Evolutionary conservation across 192 early-diverging fungal genomes (phyloP), one percentile per base, ranked within the genome.

Genomic region (Podila epicladia): DNA sequence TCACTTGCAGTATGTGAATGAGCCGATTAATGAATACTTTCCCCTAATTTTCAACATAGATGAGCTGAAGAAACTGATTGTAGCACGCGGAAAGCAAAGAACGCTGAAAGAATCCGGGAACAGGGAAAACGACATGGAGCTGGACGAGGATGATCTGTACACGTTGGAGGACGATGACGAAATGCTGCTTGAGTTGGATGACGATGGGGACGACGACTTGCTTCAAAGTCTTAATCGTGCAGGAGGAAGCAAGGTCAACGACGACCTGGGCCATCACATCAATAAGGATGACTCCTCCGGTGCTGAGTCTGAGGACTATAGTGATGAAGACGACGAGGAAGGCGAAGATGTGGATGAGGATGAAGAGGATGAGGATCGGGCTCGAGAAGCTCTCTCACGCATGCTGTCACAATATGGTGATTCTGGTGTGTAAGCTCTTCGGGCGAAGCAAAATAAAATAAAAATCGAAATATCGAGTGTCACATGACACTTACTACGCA

Each of bases 51-150:
- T 31, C 20, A 26, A 8, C 15, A 37, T 57, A 73, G 64, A 57
- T 29, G 72, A 58, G 35, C 49, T 66, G 28, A 73, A 66, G 64
- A 49, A 61, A n/a, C 38, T 73, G 26, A 64, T 73, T 66, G 20
- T 59, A 26, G 58, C 65, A 13, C 68, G 68, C 29, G 68, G 50
- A n/a, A 45, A 22, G 26, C 19, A 62, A 59, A 22, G 38, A 20
- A 70, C 59, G 2, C 45, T 8, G 5, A 22, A 29, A 11, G 48
- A 32, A 12, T 17, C 15, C 9, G 64, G 28, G 8, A 26, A 17
- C 24, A 55, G n/a, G 31, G 35, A 22, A 45, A 45, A 45, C 41
- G 15, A 38, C 33, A n/a, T 17, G 12, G 64, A 65, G n/a, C 9
- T 45, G 24, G n/a, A 50, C 17, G 64, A 50, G 41, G 28, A 50